Evolutionary conservation across 257 asterid genomes (phyloP).

Genomic region (Thymus quinquecostatus): DNA sequence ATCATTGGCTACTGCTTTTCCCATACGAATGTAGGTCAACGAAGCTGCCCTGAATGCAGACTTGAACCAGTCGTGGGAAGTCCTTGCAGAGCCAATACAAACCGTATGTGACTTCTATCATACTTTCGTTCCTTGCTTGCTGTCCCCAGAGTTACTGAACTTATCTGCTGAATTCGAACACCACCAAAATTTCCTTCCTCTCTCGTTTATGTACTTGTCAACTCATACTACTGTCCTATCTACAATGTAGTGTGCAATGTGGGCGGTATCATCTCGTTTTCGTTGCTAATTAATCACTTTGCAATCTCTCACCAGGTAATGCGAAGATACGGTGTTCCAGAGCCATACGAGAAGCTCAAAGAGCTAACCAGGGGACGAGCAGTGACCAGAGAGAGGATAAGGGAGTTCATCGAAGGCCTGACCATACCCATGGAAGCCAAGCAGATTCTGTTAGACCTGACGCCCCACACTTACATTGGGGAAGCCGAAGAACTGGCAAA

Average conservation of each 20-base stretch:
- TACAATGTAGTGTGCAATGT: not conserved
- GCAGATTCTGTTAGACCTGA: slow-evolving; percentile 58
- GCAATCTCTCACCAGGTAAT: slow-evolving; percentile 53
- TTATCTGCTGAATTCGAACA: not conserved
- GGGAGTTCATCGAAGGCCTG: slow-evolving; percentile 66
- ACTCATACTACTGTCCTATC: not conserved
- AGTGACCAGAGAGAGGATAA: slow-evolving; percentile 68
- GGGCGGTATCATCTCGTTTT: not conserved
- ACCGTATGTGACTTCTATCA: slow-evolving; percentile 55
- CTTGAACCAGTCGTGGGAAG: slow-evolving; percentile 83
- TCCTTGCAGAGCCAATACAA: slow-evolving; percentile 98
- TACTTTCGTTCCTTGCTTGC: slow-evolving; percentile 6
- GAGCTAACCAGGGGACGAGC: slow-evolving; percentile 90
- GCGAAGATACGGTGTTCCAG: slow-evolving; percentile 89
- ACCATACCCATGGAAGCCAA: slow-evolving; percentile 75
- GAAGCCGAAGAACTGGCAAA: slow-evolving; percentile 38
- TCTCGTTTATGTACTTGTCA: not conserved
- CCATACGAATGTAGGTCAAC: slow-evolving; percentile 56
- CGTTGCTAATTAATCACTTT: too few species aligned
- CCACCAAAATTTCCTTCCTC: not conserved
- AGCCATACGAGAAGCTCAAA: slow-evolving; percentile 93
- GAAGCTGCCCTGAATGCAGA: slow-evolving; percentile 65
- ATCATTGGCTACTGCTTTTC: not conserved
- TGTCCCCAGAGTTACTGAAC: not conserved
- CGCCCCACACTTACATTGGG: slow-evolving; percentile 73